Evolutionary conservation across 2,329 filamentous ascomycete genomes (phyloP).

Genomic region (Cladosporium sp.): DNA sequence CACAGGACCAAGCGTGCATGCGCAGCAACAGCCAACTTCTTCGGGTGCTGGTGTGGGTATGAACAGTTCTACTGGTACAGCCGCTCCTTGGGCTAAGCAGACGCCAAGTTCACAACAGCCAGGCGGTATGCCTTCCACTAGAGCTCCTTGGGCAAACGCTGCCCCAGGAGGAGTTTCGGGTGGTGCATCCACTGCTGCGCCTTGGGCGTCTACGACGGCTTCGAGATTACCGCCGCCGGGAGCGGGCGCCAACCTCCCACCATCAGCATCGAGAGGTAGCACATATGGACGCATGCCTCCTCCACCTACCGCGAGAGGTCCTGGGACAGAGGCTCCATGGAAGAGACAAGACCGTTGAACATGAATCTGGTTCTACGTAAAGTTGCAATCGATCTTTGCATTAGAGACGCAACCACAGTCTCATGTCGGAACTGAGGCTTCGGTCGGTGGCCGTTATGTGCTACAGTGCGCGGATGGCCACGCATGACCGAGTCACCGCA

Average conservation of each 20-base stretch:
- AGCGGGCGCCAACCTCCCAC: not conserved
- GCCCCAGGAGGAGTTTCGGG: not conserved
- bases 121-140: conserved; percentile 32
- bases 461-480: not conserved
- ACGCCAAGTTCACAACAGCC: conserved; percentile 22
- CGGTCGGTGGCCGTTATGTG: not conserved
- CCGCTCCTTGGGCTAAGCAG: conserved; percentile 31
- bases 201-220: conserved; percentile 25
- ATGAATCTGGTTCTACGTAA: not conserved
- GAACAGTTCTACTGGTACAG: conserved; percentile 23
- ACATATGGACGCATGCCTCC: conserved; percentile 8
- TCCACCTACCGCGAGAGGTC: not conserved
- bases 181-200: conserved; percentile 23
- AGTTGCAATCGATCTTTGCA: not conserved
- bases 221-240: conserved; percentile 14
- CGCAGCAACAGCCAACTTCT: conserved; percentile 33
- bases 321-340: conserved; percentile 11
- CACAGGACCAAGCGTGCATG: conserved; percentile 27
- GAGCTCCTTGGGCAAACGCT: conserved; percentile 30
- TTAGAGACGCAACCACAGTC: not conserved
- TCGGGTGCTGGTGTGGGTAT: conserved; percentile 3
- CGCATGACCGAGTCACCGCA: not conserved
- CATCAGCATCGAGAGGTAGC: not conserved
- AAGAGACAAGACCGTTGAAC: not conserved
- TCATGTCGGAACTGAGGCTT: not conserved